Evolutionary conservation across 768 basidiomycete species (phyloP), one percentile per base, ranked within the genome.

Genomic region (Boletus vinaceobasis): DNA sequence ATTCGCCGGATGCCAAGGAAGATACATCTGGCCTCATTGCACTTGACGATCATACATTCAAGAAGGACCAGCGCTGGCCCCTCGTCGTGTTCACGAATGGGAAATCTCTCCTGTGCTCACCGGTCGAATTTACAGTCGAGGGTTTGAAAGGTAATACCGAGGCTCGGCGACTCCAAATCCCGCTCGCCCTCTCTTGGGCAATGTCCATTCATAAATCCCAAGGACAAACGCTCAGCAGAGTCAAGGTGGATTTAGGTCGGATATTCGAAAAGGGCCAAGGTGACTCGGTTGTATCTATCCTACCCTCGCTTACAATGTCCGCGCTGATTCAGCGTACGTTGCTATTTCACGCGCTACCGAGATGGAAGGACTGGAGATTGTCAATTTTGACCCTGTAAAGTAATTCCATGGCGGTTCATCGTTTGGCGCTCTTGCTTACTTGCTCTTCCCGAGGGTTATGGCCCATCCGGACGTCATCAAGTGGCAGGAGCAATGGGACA

Each of bases 171-270:
- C 29, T 71, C 26, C 65, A 94, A 84, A 65, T 96, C 0, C 92
- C 92, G 0, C 72, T 98, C 17, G 92, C 93, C 48, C 78, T 96
- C 42, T 81, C 95, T 0, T 98, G 95, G 94, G 95, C 96, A 0
- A 96, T 98, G 92, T 91, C 89, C 36, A 98, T 98, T 60, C 97
- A 99, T 72, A 99, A 99, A 71, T 88, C 90, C 7, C 97, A 99
- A 71, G 97, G 97, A 8, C 97, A 98, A 71, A 98, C 97, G 0
- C 79, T 99, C 29, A 87, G 90, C 6, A 83, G 93, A 39, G 95
- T 98, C 61, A 96, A 90, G 64, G 94, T 98, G 40, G 94, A 98
- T 63, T 78, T 99, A 42, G 83, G 79, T 32, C 87, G 83, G 65
- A 87, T 97, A 15, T 99, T 99, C 64, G 97, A 93, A 70, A 93